Base-by-base conservation (phyloP, 164 flowering plant species). In the Amborella trichopoda region DNA sequence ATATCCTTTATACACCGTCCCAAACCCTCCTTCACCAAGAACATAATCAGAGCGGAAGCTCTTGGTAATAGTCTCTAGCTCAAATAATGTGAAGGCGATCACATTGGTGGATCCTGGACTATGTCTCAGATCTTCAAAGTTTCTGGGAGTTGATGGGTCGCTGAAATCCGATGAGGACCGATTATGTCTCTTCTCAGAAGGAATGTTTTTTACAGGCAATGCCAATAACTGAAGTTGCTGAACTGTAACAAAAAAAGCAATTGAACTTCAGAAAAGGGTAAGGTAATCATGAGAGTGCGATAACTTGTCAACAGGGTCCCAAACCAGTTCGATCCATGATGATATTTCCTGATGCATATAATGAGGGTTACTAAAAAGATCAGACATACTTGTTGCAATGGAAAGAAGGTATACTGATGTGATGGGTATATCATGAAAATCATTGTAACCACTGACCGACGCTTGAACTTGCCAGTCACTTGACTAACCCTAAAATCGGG, bases 11-110 rank as follows among this genome's bases (percentile, higher is more conserved):
- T 88, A 93, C 17, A 93, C 99, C 1, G 91, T 82, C 3, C 99
- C 99, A 58, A 93, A 93, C 9, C 99, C 96, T 20, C 99, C 99
- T 53, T 87, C 95, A 1, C 99, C 99, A 1, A 93, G 80, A 52
- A 93, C 75, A 55, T 91, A 91, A 55, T 87, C 99, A 0, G 85
- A 66, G 20, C 96, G 83, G 66, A 87, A 91, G 64, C 99, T 87
- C 81, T 91, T 87, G 23, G 99, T 91, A 45, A 91, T 87, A 28
- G 95, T 87, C 67, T 91, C 99, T 1, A 91, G 82, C 61, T 91
- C 99, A 47, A 69, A 87, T 26, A 91, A 61, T 0, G 95, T 76
- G 46, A 91, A 91, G 22, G 95, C 69, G 20, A 87, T 87, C 3
- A 87, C 90, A 48, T 86, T 75, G 18, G 87, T 82, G 38, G 84